Evolutionary conservation across 75 land plant species (phyloP).

Genomic region (Pinus tabuliformis): DNA sequence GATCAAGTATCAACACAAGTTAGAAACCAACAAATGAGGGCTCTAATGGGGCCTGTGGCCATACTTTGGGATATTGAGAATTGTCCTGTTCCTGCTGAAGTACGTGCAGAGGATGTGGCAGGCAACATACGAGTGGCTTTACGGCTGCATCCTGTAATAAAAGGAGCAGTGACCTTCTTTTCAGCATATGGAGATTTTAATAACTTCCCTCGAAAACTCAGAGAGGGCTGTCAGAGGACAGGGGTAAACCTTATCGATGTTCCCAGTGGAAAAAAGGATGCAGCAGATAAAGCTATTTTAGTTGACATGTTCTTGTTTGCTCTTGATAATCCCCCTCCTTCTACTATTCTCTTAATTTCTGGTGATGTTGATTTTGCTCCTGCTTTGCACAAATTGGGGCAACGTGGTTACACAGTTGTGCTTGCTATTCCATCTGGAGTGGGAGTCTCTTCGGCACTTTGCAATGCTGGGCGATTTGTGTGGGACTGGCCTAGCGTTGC

Average conservation of each 20-base stretch:
- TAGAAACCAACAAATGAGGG: not conserved
- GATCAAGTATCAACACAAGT: constrained; percentile 4
- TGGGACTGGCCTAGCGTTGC: constrained; percentile 96
- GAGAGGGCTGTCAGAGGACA: constrained; percentile 98
- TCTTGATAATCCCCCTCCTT: constrained; percentile 87
- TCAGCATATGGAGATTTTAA: constrained; percentile 98
- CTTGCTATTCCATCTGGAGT: constrained; percentile 88
- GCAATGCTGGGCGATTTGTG: constrained; percentile 81
- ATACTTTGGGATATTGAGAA: constrained; percentile 97
- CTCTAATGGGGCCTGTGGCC: too few relatives aligned
- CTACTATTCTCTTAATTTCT: constrained; percentile 84
- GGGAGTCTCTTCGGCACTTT: constrained; percentile 75
- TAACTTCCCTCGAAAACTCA: constrained; percentile 74
- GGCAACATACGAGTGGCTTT: constrained; percentile 87
- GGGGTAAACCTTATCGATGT: constrained; percentile 95
- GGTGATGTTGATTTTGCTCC: constrained; percentile 99
- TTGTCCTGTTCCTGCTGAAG: constrained; percentile 84
- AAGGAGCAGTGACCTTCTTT: constrained; percentile 75
- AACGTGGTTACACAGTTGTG: constrained; percentile 83
- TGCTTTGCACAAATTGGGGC: constrained; percentile 92
- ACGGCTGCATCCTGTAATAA: constrained; percentile 68
- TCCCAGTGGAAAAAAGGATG: constrained; percentile 97
- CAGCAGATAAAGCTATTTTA: constrained; percentile 95
- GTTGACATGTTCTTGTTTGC: constrained; percentile 97
- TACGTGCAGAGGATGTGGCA: constrained; percentile 86